phyloP scores from a whole-genome alignment of 768 basidiomycete species.

The Candolleomyces aberdarensis region DNA sequence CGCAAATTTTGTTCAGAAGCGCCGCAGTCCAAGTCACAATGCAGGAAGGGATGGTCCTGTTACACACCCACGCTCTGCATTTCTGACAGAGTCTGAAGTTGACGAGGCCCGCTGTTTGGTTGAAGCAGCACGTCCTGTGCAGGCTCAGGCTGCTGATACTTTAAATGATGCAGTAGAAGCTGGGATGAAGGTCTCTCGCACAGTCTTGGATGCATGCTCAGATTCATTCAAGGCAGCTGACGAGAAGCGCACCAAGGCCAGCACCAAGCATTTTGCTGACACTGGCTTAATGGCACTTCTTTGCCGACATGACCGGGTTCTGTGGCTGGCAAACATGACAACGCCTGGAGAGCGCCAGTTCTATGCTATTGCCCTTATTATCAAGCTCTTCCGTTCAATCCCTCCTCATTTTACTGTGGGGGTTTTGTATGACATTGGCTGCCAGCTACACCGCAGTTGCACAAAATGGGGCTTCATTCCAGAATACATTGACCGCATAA shows the following conservation, averaged over 20 bases:
- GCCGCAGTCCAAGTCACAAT: slow-evolving; percentile 3
- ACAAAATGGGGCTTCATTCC: slow-evolving; percentile 17
- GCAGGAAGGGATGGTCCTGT: not conserved
- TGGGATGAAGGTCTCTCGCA: slow-evolving; percentile 10
- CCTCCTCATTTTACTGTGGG: slow-evolving; percentile 16
- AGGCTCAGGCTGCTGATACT: not conserved
- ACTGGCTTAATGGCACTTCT: slow-evolving; percentile 31
- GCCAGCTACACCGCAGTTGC: slow-evolving; percentile 22
- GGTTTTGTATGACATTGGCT: slow-evolving; percentile 29
- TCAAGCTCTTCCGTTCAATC: slow-evolving; percentile 25
- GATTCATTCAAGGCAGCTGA: slow-evolving; percentile 19
- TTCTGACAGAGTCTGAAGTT: not conserved
- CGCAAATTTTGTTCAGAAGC: slow-evolving; percentile 32
- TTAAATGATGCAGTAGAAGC: slow-evolving; percentile 2
- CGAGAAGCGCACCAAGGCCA: slow-evolving; percentile 14
- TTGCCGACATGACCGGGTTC: slow-evolving; percentile 28
- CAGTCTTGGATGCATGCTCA: not conserved
- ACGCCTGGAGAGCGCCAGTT: slow-evolving; percentile 30
- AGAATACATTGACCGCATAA: slow-evolving; percentile 18
- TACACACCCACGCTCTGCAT: not conserved
- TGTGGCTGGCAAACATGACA: slow-evolving; percentile 31
- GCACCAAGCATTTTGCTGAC: slow-evolving; percentile 18
- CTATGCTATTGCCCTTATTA: slow-evolving; percentile 26
- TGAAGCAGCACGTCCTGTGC: not conserved
- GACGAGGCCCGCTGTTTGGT: not conserved